Evolutionary conservation across 2,329 filamentous ascomycete species (phyloP), one percentile per base, ranked within the genome.

Genomic region (Botrytis aclada): DNA sequence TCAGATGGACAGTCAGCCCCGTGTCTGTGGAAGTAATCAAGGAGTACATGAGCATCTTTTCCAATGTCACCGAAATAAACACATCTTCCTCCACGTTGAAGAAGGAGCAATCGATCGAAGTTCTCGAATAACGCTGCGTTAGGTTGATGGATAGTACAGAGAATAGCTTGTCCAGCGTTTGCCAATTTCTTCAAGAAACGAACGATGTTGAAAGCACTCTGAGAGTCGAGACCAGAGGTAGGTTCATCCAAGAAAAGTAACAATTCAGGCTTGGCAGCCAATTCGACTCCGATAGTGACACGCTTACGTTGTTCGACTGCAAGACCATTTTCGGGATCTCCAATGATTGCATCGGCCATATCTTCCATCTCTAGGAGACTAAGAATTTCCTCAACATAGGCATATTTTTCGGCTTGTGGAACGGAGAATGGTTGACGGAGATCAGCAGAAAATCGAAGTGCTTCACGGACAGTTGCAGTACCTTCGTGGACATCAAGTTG

Each of bases 141-240:
- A 0, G 90, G 90, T 76, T 92, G 90, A 82, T 92, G 90, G 70
- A 92, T 92, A 0, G 90, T 92, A 78, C 89, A 92, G 2, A 92
- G 83, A 76, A 93, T 89, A 32, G 90, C 90, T 78, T 92, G 90
- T 1, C 90, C 90, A 37, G 88, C 88, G 70, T 84, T 82, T 76
- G 87, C 86, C 3, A 89, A 82, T 78, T 89, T 89, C 54, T 85
- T 85, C 32, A 89, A 82, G 82, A 89, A 88, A 70, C 86, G 85
- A 60, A 89, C 86, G 71, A 89, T 89, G 77, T 89, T 89, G 81
- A 88, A 89, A 18, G 88, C 87, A 74, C 83, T 85, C 76, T 88
- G 87, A 43, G 84, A 86, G 77, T 89, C 88, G 25, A 89, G 83
- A 76, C 88, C 88, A 56, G 84, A 86, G 2, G 88, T 89, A 25